Base-by-base conservation (phyloP, 306 rosid genomes). In the Gynostemma pentaphyllum region DNA sequence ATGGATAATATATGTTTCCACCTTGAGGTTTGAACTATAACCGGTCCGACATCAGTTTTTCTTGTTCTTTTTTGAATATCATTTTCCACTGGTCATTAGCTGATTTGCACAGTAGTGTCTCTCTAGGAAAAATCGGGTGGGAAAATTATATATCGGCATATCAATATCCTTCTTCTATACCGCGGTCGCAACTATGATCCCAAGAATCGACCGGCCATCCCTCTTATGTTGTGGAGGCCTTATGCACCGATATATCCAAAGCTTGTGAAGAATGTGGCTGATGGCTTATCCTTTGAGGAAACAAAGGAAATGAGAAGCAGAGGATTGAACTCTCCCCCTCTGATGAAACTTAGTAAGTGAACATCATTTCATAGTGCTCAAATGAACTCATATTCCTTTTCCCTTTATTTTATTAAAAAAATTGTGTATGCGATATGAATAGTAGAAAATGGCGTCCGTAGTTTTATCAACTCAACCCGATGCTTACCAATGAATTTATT, bases 161-260 rank as follows among this genome's bases (percentile, higher is more conserved):
- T 88, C 9, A 92, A 92, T 56, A 74, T 92, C 68, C 76, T 88
- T 22, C 79, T 92, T 44, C 45, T 92, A 62, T 92, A 79, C 51
- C 75, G 94, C 27, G 98, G 98, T 41, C 72, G 88, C 16, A 82
- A 86, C 65, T 92, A 92, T 62, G 88, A 88, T 73, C 85, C 85
- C 21, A 74, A 81, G 44, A 80, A 71, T 62, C 80, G 82, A 46
- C 94, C 95, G 0, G 72, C 76, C 36, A 81, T 92, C 21, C 98
- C 96, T 52, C 72, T 84, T 34, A 92, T 92, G 96, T 68, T 92
- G 52, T 92, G 98, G 98, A 92, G 79, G 73, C 98, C 95, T n/a
- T 88, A 88, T 65, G 80, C 95, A 5, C 96, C 94, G 4, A 82
- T 92, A 62, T 92, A 92, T 73, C 90, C 90, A 7, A 88, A 75